Evolutionary conservation across 2,329 filamentous ascomycete genomes (phyloP), one percentile per base, ranked within the genome.

Genomic region (Helotiales sp.): DNA sequence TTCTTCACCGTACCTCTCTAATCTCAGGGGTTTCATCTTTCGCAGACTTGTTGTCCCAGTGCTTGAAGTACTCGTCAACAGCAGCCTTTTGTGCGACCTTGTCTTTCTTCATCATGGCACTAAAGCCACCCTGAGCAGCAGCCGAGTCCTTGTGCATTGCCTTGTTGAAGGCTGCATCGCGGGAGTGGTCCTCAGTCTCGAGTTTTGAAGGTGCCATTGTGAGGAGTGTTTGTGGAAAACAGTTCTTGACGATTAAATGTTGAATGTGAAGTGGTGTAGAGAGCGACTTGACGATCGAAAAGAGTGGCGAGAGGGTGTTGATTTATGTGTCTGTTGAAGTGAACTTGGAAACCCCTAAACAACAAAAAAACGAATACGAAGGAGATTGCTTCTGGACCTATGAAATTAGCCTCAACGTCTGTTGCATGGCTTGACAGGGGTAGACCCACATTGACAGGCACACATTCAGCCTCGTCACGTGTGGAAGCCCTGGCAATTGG

Each of bases 61-160:
- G 92, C 83, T 96, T 96, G 81, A 96, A 96, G 78, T 96, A 96
- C 75, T 96, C 91, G 70, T 96, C 90, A 31, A 93, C 84, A 52
- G 92, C 92, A 52, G 88, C 87, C 73, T 91, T 85, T 72, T 96
- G 90, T 7, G 91, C 91, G 29, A 79, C 78, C 71, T 81, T 79
- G 74, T 95, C 88, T 80, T 99, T 99, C 73, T 81, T 81, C 70
- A 96, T 80, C 86, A 97, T 93, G 69, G 93, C 90, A 67, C 84
- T 79, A 68, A 97, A 83, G 66, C 91, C 90, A 70, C 88, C 90
- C 56, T 81, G 77, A 44, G 85, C 84, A 71, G 86, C 76, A 50
- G 90, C 80, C 54, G 90, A 91, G 63, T 82, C 62, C 59, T 67
- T 91, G 76, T 97, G 93, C 80, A 96, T 81, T 66, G 86, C 90